Conservation (phyloP, 208 protist species). For the Trypanosomatidae sp. region DNA sequence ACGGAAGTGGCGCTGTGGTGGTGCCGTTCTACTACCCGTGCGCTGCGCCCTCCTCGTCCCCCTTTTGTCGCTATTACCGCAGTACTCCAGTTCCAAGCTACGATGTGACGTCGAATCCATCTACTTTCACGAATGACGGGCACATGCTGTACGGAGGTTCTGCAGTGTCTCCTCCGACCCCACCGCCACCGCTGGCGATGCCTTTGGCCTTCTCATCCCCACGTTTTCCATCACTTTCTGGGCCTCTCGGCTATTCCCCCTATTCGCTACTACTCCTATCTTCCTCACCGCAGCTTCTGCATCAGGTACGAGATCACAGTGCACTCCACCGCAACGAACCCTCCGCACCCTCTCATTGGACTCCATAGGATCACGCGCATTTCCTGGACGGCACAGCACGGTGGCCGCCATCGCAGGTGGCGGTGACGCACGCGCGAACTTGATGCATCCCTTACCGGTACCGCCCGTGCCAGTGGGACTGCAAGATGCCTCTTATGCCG, state of each 20-base stretch:
- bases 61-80: background rate
- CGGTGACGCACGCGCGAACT: too few relatives aligned
- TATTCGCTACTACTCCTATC: background rate
- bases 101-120: background rate
- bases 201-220: background rate
- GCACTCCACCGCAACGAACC: background rate
- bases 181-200: background rate
- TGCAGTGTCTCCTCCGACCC: background rate
- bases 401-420: background rate
- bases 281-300: background rate
- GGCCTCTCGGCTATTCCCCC: background rate
- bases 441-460: background rate
- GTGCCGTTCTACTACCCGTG: background rate
- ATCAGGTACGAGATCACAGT: background rate
- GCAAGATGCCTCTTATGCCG: too few relatives aligned
- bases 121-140: background rate
- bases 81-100: background rate
- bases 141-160: constrained; percentile 1
- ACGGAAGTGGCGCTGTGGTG: background rate
- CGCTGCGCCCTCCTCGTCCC: background rate
- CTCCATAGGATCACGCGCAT: background rate
- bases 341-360: background rate
- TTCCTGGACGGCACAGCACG: background rate
- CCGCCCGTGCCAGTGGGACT: background rate
- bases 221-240: background rate